Evolutionary conservation across 352 stramenopile species (phyloP).

Genomic region (Pythium aristosporum): DNA sequence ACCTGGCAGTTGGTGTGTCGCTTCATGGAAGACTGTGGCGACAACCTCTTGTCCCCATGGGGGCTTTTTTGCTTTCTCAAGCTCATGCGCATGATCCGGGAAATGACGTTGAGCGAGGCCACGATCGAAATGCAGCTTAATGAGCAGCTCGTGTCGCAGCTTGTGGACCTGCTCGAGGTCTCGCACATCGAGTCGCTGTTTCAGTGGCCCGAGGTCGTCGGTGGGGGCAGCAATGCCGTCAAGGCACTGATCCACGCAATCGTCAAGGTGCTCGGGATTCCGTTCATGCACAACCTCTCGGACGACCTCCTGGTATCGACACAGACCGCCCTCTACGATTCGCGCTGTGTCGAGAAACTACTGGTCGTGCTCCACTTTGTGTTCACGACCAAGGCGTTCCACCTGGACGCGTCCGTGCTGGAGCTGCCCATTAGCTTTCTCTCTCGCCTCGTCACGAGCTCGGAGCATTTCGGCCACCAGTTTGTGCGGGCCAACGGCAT

Average conservation of each 20-base stretch:
- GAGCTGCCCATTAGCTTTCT: conserved; percentile 82
- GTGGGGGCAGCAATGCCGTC: conserved; percentile 75
- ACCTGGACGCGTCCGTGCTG: conserved; percentile 55
- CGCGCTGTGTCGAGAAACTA: conserved; percentile 61
- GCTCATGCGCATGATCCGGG: conserved; percentile 67
- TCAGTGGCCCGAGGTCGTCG: conserved; percentile 73
- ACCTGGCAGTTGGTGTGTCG: conserved; percentile 37
- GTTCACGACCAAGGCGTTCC: conserved; percentile 48
- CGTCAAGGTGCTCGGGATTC: conserved; percentile 83
- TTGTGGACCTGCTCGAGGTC: conserved; percentile 57
- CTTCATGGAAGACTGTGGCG: conserved; percentile 32
- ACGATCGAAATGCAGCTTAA: conserved; percentile 53
- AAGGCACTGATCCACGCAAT: conserved; percentile 81
- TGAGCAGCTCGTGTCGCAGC: conserved; percentile 48
- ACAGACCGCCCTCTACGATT: conserved; percentile 74
- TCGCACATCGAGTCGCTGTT: conserved; percentile 66
- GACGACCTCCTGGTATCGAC: conserved; percentile 67
- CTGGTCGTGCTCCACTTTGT: conserved; percentile 65
- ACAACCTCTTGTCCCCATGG: conserved; percentile 75
- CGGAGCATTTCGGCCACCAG: conserved; percentile 76
- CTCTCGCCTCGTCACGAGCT: conserved; percentile 82
- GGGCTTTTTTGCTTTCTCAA: conserved; percentile 86
- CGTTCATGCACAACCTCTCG: conserved; percentile 64
- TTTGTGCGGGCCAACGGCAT: conserved; percentile 76
- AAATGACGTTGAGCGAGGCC: conserved; percentile 52